phyloP scores from a whole-genome alignment of 2,329 filamentous ascomycete species.

The Nectriaceae sp. region DNA sequence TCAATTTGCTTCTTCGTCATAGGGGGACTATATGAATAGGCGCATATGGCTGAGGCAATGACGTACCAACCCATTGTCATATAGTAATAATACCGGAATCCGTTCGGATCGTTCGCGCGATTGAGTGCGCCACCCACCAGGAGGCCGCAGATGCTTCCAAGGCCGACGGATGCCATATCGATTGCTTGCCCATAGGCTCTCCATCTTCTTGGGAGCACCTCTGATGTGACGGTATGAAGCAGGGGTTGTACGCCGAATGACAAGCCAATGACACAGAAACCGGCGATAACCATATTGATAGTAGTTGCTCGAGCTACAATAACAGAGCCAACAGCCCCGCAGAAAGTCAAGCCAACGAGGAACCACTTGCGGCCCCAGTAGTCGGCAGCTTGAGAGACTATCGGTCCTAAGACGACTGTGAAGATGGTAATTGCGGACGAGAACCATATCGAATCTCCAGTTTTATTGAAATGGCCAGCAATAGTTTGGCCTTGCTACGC shows the following conservation, averaged over 20 bases:
- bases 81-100: conserved; percentile 17
- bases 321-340: conserved; percentile 8
- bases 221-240: conserved; percentile 14
- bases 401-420: conserved; percentile 14
- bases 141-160: conserved; percentile 11
- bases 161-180: conserved; percentile 10
- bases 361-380: conserved; percentile 12
- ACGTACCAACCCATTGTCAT: conserved; percentile 8
- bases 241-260: conserved; percentile 14
- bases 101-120: conserved; percentile 1
- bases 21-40: conserved; percentile 12
- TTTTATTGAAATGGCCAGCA: conserved; percentile 5
- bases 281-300: conserved; percentile 11
- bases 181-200: conserved; percentile 12
- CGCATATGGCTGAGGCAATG: conserved; percentile 1
- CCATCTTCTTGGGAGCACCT: conserved; percentile 16
- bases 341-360: conserved; percentile 5
- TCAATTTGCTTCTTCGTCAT: conserved; percentile 5
- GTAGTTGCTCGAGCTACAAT: conserved; percentile 10
- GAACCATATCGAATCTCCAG: conserved; percentile 12
- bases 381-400: conserved; percentile 13
- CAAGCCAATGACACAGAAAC: conserved; percentile 9
- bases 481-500: conserved; percentile 13
- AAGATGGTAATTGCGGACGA: conserved; percentile 14
- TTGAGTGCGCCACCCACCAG: conserved; percentile 9